Percentiles rank a stretch among this genome's conserved stretches.
These are phyloP conservation scores for Cladophialophora yegresii DNA, from an alignment of 2,329 filamentous ascomycete genomes.

Conservation along the genomic window DNA sequence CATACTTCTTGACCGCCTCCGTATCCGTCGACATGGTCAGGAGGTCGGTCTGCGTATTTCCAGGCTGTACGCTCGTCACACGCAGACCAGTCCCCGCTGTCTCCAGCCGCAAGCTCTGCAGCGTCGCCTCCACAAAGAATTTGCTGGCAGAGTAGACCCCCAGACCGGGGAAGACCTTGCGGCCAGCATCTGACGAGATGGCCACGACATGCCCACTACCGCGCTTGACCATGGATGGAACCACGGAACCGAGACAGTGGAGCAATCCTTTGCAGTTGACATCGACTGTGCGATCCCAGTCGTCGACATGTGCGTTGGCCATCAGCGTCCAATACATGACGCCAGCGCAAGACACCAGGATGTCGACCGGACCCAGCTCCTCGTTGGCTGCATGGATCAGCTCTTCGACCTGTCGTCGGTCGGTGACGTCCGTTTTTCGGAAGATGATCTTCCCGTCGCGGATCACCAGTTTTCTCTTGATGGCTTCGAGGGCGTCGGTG, in stretches of 20 bases:
- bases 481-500: slow-evolving; percentile 64
- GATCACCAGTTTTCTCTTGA: slow-evolving; percentile 62
- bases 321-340: slow-evolving; percentile 92
- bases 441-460: slow-evolving; percentile 66
- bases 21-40: slow-evolving; percentile 72
- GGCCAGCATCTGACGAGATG: slow-evolving; percentile 78
- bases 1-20: slow-evolving; percentile 77
- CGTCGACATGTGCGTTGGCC: slow-evolving; percentile 70
- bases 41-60: slow-evolving; percentile 73
- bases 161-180: slow-evolving; percentile 78
- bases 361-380: slow-evolving; percentile 71
- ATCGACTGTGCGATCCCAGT: slow-evolving; percentile 81
- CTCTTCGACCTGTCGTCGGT: slow-evolving; percentile 64
- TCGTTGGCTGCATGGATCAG: slow-evolving; percentile 62
- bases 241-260: slow-evolving; percentile 68
- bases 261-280: slow-evolving; percentile 84
- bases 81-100: slow-evolving; percentile 72
- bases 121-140: slow-evolving; percentile 80
- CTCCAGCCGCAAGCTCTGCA: slow-evolving; percentile 74
- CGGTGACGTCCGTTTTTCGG: slow-evolving; percentile 72
- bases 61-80: slow-evolving; percentile 74
- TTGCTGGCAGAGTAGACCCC: slow-evolving; percentile 82
- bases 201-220: slow-evolving; percentile 73
- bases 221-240: slow-evolving; percentile 71
- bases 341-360: slow-evolving; percentile 76